Percentiles rank a stretch among this genome's conserved stretches.
phyloP scores from a whole-genome alignment of 306 rosid species.

The Castanea mollissima region DNA sequence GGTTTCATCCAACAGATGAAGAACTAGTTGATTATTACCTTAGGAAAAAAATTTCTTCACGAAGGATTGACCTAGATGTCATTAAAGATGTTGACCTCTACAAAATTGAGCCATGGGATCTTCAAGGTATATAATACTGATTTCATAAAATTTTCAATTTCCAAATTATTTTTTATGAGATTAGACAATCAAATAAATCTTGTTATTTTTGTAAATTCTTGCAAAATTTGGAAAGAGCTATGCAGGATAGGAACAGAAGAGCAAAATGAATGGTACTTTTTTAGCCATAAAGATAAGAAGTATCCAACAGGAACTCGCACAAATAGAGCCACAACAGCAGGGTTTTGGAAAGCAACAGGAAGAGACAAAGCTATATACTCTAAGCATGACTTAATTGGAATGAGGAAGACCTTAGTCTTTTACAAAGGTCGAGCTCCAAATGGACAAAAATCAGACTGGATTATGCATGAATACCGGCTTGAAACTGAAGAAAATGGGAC shows the following conservation, averaged over 20 bases:
- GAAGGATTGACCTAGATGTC: slow-evolving; percentile 80
- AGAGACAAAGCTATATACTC: slow-evolving; percentile 91
- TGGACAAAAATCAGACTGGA: slow-evolving; percentile 98
- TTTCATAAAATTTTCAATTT: not conserved
- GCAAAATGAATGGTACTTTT: slow-evolving; percentile 86
- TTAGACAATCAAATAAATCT: not conserved
- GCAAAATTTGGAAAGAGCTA: slow-evolving; percentile 39
- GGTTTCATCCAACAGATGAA: slow-evolving; percentile 96
- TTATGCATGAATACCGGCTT: slow-evolving; percentile 93
- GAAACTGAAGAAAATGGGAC: slow-evolving; percentile 84
- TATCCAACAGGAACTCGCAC: slow-evolving; percentile 98
- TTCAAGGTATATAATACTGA: slow-evolving; percentile 54
- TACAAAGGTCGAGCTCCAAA: slow-evolving; percentile 94
- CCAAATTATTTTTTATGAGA: not conserved
- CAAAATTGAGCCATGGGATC: slow-evolving; percentile 97
- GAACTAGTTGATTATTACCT: slow-evolving; percentile 97
- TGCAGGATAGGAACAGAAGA: slow-evolving; percentile 92
- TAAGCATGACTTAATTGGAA: slow-evolving; percentile 77
- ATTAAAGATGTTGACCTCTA: slow-evolving; percentile 94
- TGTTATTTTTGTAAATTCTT: not conserved
- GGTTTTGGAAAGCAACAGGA: slow-evolving; percentile 98
- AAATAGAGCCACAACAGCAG: slow-evolving; percentile 89
- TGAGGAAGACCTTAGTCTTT: slow-evolving; percentile 91
- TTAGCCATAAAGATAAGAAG: slow-evolving; percentile 92
- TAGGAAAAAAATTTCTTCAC: slow-evolving; percentile 66